Base-by-base conservation (phyloP, 192 early-diverging fungal species). In the Obelidium mucronatum region DNA sequence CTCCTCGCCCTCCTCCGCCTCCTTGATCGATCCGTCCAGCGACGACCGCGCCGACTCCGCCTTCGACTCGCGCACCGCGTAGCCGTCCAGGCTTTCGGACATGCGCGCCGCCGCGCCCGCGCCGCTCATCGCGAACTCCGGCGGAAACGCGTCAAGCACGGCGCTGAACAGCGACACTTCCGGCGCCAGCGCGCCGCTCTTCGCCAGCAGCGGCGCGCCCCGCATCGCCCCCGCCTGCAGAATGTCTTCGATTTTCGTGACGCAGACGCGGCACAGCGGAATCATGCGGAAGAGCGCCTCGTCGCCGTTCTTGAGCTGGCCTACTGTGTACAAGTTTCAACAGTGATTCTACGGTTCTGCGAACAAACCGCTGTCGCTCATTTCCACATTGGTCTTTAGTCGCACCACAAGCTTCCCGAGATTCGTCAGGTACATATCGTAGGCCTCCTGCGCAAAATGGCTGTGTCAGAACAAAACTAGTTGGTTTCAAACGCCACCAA, bases 241-340 rank as follows among this genome's bases (percentile, higher is more conserved):
- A 51, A 74, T 74, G 22, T 63, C 55, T 42, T 74, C 72, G 31
- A 74, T 51, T 51, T 54, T 58, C 4, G 42, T 58, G 42, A 76
- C 37, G 39, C 74, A 76, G 1, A 34, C 40, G 35, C 65, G 55
- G 40, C 76, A 77, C 40, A 77, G 76, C n/a, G 76, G 76, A 19
- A 77, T 70, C 76, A 77, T 74, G 33, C 72, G 56, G 34, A 58
- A 74, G 13, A 74, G 31, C 19, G 72, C 72, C 22, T 74, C 72
- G 30, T 74, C 72, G 24, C 37, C 72, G 44, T 60, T 58, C 52
- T 52, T 74, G 26, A 54, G 33, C 8, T 19, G n/a, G 13, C 72
- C 72, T 74, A 51, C 37, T 8, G 8, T 51, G 8, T 13, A 22
- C 48, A 8, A 51, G 11, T 51, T 8, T 22, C 48, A 22, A 51